Conservation (phyloP, 169 alveolate genomes). For the Plasmodium cynomolgi region DNA sequence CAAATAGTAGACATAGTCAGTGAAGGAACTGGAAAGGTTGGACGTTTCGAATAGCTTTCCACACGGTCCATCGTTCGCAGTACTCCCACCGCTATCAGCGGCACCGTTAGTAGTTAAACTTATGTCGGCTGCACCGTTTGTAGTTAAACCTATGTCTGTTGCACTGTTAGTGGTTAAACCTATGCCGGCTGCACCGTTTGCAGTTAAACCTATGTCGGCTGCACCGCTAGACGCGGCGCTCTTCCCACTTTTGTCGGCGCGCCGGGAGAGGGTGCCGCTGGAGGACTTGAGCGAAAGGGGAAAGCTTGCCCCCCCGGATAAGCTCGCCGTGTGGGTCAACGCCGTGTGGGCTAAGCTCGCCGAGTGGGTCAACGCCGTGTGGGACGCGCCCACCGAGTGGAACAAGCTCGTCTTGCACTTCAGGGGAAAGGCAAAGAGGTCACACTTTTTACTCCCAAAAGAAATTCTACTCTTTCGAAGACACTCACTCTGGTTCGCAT, state of each 20-base stretch:
- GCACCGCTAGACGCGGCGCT: neutral
- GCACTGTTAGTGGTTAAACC: neutral
- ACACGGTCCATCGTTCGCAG: neutral
- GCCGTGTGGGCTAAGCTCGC: neutral
- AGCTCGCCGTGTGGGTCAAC: neutral
- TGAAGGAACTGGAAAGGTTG: constrained; percentile 14
- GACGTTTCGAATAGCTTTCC: neutral
- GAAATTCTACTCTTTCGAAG: neutral
- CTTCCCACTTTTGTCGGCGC: neutral
- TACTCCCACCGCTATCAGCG: neutral
- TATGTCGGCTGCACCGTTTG: too few relatives aligned
- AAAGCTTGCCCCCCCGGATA: neutral
- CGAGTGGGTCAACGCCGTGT: neutral
- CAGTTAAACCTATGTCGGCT: neutral
- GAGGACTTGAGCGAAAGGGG: neutral
- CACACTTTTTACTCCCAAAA: constrained; percentile 26
- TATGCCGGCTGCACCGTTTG: neutral
- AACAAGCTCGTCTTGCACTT: constrained; percentile 30
- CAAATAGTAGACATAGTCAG: constrained; percentile 60
- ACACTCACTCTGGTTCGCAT: constrained; percentile 22
- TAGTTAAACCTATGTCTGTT: neutral
- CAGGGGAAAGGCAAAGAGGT: constrained; percentile 62
- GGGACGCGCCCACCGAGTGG: neutral
- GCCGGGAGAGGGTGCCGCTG: neutral
- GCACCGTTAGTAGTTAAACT: neutral